These are phyloP conservation scores for Purshia tridentata DNA, from an alignment of 306 rosid genomes.

Conservation along the genomic window DNA sequence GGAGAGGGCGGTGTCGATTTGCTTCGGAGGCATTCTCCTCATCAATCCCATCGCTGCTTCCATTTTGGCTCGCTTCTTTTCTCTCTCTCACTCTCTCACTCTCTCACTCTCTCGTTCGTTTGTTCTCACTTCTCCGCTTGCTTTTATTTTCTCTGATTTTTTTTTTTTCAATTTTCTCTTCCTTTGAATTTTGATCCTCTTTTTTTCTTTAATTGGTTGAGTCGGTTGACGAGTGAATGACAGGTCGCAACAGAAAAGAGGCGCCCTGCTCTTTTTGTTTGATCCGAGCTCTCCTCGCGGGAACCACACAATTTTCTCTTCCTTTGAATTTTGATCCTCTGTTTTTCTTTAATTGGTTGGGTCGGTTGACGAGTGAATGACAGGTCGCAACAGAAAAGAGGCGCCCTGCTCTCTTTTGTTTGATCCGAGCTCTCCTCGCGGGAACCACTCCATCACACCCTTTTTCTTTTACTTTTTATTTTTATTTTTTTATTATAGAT, in stretches of 20 bases:
- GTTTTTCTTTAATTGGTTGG: no score
- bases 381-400: no score
- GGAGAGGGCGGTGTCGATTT: conserved; percentile 84
- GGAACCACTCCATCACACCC: conserved; percentile 16
- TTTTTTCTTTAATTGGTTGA: no score
- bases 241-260: neutral
- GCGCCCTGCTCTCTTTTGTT: no score
- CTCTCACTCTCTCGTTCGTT: neutral
- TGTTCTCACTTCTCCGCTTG: neutral
- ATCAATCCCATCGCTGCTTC: conserved; percentile 97
- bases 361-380: no score
- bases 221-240: no score
- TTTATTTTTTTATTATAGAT: neutral
- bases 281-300: no score
- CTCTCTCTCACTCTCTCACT: neutral
- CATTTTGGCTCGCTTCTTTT: conserved; percentile 35
- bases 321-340: no score
- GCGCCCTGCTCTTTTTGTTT: conserved; percentile 26
- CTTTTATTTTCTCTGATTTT: neutral
- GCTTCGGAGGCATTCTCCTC: conserved; percentile 90
- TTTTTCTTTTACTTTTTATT: neutral
- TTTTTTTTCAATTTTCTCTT: neutral
- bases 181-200: no score
- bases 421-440: conserved; percentile 74
- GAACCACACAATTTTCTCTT: no score